These are phyloP conservation scores for Candida awuae DNA, from an alignment of 805 yeast species.

Conservation along the genomic window DNA sequence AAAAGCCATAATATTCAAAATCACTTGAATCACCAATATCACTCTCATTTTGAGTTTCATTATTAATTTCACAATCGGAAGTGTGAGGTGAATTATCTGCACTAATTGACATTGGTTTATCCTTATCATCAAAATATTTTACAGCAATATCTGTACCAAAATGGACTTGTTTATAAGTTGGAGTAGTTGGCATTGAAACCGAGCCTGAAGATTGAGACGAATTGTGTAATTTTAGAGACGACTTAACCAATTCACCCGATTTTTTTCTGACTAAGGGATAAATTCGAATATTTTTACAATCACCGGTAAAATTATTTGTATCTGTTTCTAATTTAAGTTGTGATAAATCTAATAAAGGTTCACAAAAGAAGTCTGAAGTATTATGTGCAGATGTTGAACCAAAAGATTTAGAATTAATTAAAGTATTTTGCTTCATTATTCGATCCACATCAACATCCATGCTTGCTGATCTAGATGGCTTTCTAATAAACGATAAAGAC, in stretches of 20 bases:
- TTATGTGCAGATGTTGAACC: background rate
- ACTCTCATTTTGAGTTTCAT: conserved; percentile 20
- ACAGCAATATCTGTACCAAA: conserved; percentile 72
- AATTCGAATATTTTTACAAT: background rate
- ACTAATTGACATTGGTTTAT: conserved; percentile 70
- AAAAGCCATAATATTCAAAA: conserved; percentile 1
- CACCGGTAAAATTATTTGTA: background rate
- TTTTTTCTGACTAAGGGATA: conserved; percentile 62
- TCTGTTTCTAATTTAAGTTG: background rate
- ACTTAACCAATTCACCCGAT: conserved; percentile 79
- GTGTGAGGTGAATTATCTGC: conserved; percentile 53
- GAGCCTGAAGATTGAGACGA: conserved; percentile 18
- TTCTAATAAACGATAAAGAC: conserved; percentile 27
- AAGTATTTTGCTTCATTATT: conserved; percentile 28
- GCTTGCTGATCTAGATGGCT: conserved; percentile 26
- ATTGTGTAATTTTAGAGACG: conserved; percentile 48
- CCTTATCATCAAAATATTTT: conserved; percentile 62
- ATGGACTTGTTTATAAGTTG: conserved; percentile 69
- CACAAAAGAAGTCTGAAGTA: background rate
- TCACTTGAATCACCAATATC: conserved; percentile 18
- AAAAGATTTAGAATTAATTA: conserved; percentile 19
- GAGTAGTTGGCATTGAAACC: conserved; percentile 43
- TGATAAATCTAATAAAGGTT: background rate
- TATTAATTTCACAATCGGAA: conserved; percentile 28
- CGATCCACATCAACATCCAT: conserved; percentile 17